Evolutionary conservation across 2,329 filamentous ascomycete genomes (phyloP), one percentile per base, ranked within the genome.

Genomic region (Fonsecaea multimorphosa): DNA sequence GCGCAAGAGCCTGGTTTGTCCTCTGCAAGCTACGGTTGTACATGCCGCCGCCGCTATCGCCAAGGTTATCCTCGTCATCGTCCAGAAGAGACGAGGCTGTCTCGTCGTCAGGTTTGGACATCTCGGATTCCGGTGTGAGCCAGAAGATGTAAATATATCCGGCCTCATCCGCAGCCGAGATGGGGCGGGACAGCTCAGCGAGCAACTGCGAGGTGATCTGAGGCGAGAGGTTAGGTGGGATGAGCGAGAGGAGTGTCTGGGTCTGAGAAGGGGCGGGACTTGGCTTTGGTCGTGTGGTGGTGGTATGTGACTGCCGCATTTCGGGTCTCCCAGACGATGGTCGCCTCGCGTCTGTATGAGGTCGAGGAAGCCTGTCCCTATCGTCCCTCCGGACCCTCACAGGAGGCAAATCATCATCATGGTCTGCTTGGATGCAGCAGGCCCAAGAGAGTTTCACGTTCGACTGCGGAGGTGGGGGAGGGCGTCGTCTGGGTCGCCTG

Each of bases 131-230:
- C 34, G 92, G 88, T 0, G 92, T 97, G 24, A 97, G 84, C 93
- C 94, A 97, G 83, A 98, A 99, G 78, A 99, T 96, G 84, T 99
- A 99, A 71, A 99, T 98, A 80, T 95, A 99, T 40, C 95, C 95
- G 12, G 90, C 83, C 72, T 96, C 91, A 70, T 95, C 91, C 61
- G 84, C 81, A 24, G 86, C 81, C 0, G 92, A 93, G 53, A 93
- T 86, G 0, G 83, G 92, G 81, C 85, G 95, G 75, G 78, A 86
- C 9, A 98, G 83, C 77, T 98, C 93, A 1, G 89, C 82, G 66
- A 94, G 84, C 2, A 98, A 83, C 4, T 83, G 80, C 0, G 92
- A 89, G 0, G 91, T 82, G 0, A 87, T 90, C 71, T 89, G 82
- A 1, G 91, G 88, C 1, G 89, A 84, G 3, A 92, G 81, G 1